Base-by-base conservation (phyloP, 192 early-diverging fungal genomes). In the Backusella sp. region DNA sequence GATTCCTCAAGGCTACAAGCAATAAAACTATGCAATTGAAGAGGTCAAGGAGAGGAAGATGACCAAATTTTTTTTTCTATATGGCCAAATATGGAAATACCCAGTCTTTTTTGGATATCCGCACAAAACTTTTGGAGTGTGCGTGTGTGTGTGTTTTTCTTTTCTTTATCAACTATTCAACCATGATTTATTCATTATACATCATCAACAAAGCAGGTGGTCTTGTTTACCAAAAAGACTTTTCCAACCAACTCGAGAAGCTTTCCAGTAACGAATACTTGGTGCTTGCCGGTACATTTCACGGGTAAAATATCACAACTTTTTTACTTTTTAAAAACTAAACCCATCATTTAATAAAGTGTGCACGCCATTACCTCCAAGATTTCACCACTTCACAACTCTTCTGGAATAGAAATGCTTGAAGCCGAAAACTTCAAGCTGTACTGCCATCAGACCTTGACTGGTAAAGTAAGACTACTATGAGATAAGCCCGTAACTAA, bases 281-380 rank as follows among this genome's bases (percentile, higher is more conserved):
- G 21, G 96, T 98, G n/a, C 85, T 99, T 59, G 98, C 98, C 0
- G 97, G 96, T 74, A 99, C 96, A 17, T 96, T 99, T 79, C 97
- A 99, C 72, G 94, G 94, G 95, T 94, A 87, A 76, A 76, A 14
- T 44, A 6, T 53, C 6, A n/a, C 5, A 9, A 11, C 39, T 41
- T 32, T 1, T 41, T 32, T 32, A 32, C 32, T 32, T 32, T 3
- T 3, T 3, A 32, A 32, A 3, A 32, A 32, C 3, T 32, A 19
- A 23, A 59, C 7, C 65, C 8, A 37, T 26, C 9, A 39, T 21
- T 2, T 19, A 59, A 30, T 5, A 46, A 76, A 95, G 97, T 73
- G 94, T 99, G 59, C 98, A 99, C 74, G 96, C 96, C 5, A 95
- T 99, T 68, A 94, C 98, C 5, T 91, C 96, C 52, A 91, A 94